A percentile compares a stretch with the other conserved stretches of the same genome.
phyloP scores from a whole-genome alignment of 306 rosid species.

The Luffa acutangula region DNA sequence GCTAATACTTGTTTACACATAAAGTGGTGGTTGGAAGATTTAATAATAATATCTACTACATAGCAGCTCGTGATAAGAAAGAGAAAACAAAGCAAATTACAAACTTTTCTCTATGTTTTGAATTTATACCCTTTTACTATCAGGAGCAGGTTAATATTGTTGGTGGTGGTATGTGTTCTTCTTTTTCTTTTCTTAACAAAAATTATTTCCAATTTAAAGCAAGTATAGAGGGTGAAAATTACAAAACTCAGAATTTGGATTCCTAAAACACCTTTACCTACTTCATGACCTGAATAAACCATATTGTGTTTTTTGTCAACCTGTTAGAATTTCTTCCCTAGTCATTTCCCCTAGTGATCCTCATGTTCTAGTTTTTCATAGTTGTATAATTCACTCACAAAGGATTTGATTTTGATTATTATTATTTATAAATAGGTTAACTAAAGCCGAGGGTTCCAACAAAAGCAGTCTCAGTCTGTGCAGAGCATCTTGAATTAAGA shows the following conservation, averaged over 20 bases:
- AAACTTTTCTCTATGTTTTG: background rate
- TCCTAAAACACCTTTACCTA: no score
- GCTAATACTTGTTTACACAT: background rate
- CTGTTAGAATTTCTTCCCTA: background rate
- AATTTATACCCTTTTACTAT: background rate
- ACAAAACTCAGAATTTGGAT: background rate
- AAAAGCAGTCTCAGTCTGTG: slow-evolving; percentile 60
- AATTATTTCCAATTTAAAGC: background rate
- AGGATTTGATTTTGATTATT: background rate
- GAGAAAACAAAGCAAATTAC: background rate
- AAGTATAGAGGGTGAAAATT: background rate
- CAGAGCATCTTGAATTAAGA: slow-evolving; percentile 94
- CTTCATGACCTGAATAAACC: background rate
- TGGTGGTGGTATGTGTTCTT: background rate
- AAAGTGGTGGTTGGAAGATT: background rate
- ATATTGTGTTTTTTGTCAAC: background rate
- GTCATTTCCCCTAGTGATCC: background rate
- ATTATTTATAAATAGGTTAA: slow-evolving; percentile 43
- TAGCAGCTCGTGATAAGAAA: background rate
- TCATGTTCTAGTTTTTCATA: background rate
- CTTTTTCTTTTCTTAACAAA: background rate
- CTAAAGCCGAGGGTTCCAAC: slow-evolving; percentile 95
- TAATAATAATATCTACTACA: background rate
- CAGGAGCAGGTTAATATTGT: background rate
- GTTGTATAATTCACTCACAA: background rate